A percentile compares a stretch with the other conserved stretches of the same genome.
Evolutionary conservation across 2,329 filamentous ascomycete species (phyloP).

Genomic region (Colletotrichum neosansevieriae): DNA sequence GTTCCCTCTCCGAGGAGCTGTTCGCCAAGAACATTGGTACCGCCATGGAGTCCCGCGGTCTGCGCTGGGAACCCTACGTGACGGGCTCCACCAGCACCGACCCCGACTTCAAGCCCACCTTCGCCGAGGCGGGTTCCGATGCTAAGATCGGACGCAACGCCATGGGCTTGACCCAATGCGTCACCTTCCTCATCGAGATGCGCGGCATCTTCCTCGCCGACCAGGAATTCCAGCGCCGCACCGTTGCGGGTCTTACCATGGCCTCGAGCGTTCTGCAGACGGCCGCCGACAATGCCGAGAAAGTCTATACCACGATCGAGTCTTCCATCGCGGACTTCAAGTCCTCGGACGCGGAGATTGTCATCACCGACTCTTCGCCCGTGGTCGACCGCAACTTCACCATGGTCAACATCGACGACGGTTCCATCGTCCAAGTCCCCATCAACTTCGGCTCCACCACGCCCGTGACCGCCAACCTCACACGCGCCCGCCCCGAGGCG

Average conservation of each 20-base stretch:
- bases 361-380: conserved; percentile 46
- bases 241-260: conserved; percentile 47
- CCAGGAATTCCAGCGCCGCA: conserved; percentile 49
- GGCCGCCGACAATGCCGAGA: conserved; percentile 47
- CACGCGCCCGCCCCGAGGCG: conserved; percentile 46
- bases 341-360: conserved; percentile 43
- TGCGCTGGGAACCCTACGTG: conserved; percentile 50
- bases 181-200: conserved; percentile 48
- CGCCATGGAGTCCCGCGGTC: conserved; percentile 46
- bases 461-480: conserved; percentile 45
- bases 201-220: conserved; percentile 48
- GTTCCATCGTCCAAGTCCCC: conserved; percentile 46
- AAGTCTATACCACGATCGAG: conserved; percentile 46
- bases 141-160: conserved; percentile 48
- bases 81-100: conserved; percentile 42
- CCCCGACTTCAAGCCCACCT: conserved; percentile 43
- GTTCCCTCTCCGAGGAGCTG: conserved; percentile 46
- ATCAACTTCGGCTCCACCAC: conserved; percentile 47
- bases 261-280: conserved; percentile 47
- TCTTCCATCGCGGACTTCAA: conserved; percentile 46
- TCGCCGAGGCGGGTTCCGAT: conserved; percentile 41
- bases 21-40: conserved; percentile 47
- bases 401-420: conserved; percentile 46
- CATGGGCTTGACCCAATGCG: conserved; percentile 47
- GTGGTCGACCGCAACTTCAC: conserved; percentile 41